phyloP scores from a whole-genome alignment of 2,329 filamentous ascomycete species.

The Hypoxylon sp. region DNA sequence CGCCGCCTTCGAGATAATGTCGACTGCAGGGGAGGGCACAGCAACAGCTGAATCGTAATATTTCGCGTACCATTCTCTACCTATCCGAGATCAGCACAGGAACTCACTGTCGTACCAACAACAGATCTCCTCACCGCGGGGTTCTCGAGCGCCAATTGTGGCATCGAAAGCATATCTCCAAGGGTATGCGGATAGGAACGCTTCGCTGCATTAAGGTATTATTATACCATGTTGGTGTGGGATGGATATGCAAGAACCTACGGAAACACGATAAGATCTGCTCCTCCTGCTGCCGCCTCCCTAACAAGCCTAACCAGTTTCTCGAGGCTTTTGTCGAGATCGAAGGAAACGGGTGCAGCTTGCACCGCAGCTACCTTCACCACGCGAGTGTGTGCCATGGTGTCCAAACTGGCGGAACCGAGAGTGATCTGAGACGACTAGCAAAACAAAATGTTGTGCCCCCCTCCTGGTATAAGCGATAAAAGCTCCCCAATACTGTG shows the following conservation, averaged over 20 bases:
- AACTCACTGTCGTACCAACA: slow-evolving; percentile 11
- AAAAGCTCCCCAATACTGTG: slow-evolving; percentile 10
- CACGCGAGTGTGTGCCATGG: slow-evolving; percentile 38
- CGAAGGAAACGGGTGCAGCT: slow-evolving; percentile 55
- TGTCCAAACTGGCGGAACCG: slow-evolving; percentile 22
- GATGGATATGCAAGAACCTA: slow-evolving; percentile 43
- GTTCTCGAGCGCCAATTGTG: slow-evolving; percentile 56
- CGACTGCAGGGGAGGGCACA: slow-evolving; percentile 54
- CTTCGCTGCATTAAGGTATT: slow-evolving; percentile 49
- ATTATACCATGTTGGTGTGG: slow-evolving; percentile 18
- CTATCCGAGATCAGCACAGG: slow-evolving; percentile 41
- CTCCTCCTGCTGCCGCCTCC: slow-evolving; percentile 53
- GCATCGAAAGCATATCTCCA: slow-evolving; percentile 58
- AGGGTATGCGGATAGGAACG: slow-evolving; percentile 57
- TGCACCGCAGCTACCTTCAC: slow-evolving; percentile 56
- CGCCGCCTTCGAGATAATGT: slow-evolving; percentile 51
- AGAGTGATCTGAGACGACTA: slow-evolving; percentile 20
- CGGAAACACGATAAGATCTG: slow-evolving; percentile 57
- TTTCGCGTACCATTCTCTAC: slow-evolving; percentile 56
- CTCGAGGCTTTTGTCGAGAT: slow-evolving; percentile 52
- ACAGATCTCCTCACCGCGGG: slow-evolving; percentile 49
- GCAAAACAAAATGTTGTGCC: slow-evolving; percentile 12
- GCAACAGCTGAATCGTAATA: slow-evolving; percentile 55
- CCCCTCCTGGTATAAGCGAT: slow-evolving; percentile 14
- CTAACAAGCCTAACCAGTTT: slow-evolving; percentile 52